A percentile compares a stretch with the other conserved stretches of the same genome.
Conservation (phyloP, 2,329 filamentous ascomycete genomes). For the Neurospora crassa region DNA sequence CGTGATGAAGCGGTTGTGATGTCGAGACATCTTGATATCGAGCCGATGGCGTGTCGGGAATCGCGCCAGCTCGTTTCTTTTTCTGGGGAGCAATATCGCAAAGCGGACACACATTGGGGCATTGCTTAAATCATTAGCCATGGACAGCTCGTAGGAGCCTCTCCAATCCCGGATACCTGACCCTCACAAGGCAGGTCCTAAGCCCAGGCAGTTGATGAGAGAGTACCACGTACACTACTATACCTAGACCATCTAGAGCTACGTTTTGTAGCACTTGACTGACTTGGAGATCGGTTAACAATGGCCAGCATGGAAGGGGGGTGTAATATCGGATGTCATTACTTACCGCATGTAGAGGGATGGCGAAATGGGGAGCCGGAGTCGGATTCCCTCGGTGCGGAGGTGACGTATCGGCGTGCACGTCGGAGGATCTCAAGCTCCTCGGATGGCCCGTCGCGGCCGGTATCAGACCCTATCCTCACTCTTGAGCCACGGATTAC, state of each 20-base stretch:
- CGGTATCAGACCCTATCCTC: not conserved
- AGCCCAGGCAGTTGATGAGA: not conserved
- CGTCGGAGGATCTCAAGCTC: not conserved
- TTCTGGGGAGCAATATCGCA: not conserved
- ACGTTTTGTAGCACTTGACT: not conserved
- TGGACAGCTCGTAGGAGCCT: not conserved
- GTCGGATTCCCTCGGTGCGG: not conserved
- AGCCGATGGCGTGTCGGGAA: not conserved
- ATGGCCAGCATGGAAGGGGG: not conserved
- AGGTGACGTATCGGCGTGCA: not conserved
- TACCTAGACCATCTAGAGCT: not conserved
- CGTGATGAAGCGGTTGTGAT: not conserved
- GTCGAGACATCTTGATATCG: not conserved
- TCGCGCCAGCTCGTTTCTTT: not conserved
- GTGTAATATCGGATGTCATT: not conserved
- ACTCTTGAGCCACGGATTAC: not conserved
- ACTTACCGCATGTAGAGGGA: not conserved
- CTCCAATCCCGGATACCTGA: not conserved
- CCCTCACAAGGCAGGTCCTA: not conserved
- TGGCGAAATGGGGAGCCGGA: not conserved
- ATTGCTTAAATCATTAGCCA: not conserved
- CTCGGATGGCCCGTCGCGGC: not conserved
- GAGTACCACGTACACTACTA: not conserved
- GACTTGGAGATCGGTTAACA: not conserved
- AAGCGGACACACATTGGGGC: not conserved